These are phyloP conservation scores for Coprinellus micaceus DNA, from an alignment of 768 basidiomycete species.

Conservation along the genomic window DNA sequence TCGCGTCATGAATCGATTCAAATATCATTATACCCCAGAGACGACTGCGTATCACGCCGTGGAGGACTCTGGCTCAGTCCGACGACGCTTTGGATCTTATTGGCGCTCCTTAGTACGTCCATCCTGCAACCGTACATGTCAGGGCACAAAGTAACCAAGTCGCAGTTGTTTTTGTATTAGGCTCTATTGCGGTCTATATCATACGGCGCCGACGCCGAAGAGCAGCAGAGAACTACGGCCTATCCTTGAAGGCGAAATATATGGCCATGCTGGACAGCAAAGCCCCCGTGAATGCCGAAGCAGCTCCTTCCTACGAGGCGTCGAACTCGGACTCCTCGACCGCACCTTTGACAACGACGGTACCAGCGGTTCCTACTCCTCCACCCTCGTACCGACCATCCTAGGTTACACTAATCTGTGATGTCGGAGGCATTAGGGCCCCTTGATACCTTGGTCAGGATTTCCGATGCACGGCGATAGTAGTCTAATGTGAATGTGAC, in stretches of 20 bases:
- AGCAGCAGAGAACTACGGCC: not conserved
- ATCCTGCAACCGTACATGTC: not conserved
- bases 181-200: not conserved
- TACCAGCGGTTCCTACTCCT: too few relatives aligned
- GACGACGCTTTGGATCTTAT: not conserved
- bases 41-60: not conserved
- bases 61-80: slow-evolving; percentile 3
- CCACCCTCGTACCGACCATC: too few relatives aligned
- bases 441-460: too few relatives aligned
- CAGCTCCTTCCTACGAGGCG: not conserved
- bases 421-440: too few relatives aligned
- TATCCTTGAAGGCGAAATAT: not conserved
- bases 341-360: too few relatives aligned
- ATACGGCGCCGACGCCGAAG: not conserved
- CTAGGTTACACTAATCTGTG: too few relatives aligned
- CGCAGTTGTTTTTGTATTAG: not conserved
- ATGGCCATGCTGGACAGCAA: not conserved
- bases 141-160: not conserved
- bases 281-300: not conserved
- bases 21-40: not conserved
- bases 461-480: too few relatives aligned
- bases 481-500: too few relatives aligned
- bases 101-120: not conserved
- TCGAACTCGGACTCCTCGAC: too few relatives aligned
- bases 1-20: not conserved